Evolutionary conservation across 2,329 filamentous ascomycete genomes (phyloP), one percentile per base, ranked within the genome.

Genomic region (Teratosphaeria viscida): DNA sequence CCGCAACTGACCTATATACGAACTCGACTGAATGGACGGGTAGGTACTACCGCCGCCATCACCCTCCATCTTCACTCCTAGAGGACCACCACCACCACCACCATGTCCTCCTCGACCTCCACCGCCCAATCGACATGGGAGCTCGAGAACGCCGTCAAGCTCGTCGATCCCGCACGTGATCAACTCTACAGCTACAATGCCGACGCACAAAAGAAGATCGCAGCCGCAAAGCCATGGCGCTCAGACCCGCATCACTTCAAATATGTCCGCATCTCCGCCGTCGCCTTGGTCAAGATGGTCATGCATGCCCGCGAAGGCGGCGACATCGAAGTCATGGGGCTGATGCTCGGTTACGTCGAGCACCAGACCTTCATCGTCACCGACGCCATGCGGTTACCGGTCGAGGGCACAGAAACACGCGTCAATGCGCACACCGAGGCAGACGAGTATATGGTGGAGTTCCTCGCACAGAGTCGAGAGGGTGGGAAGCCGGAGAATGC

Each of bases 231-330:
- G 58, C 91, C 92, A 62, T 97, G 94, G 94, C 78, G 78, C 56
- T 79, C 78, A 54, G 86, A 96, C 71, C 86, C 88, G 0, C 82
- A 90, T 74, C 86, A 96, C 79, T 99, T 97, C 83, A 95, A 92
- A 73, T 83, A 88, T 58, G 90, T 97, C 54, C 90, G 92, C 69
- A 92, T 99, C 75, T 95, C 90, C 57, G 91, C 94, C 60, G 87
- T 96, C 12, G 94, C 94, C 5, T 83, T 99, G 61, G 84, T 97
- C 67, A 99, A 99, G 78, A 99, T 99, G 94, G 90, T 95, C 64
- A 97, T 96, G 89, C 94, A 99, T 74, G 94, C 94, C 10, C 89
- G 94, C n/a, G 92, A 90, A 0, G 94, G 94, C 65, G 92, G 94
- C 60, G 85, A 84, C 32, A 82, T 97, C 65, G 94, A 99, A 78